Base-by-base conservation (phyloP, 495 filamentous ascomycete species). In the Xylaria castorea region DNA sequence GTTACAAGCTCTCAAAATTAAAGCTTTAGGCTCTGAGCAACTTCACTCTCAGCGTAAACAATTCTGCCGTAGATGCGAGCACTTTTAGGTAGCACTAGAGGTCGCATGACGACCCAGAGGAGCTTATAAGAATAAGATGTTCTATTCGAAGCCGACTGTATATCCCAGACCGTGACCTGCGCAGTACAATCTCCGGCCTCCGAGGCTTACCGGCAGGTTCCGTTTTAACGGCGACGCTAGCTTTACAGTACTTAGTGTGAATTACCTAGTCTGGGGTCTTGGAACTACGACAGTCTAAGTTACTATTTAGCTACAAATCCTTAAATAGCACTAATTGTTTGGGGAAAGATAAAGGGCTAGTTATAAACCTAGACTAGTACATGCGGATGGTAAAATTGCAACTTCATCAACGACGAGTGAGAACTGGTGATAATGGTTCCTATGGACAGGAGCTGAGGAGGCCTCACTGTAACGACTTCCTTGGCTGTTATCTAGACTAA, bases 401-500 rank as follows among this genome's bases (percentile, higher is more conserved):
- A 32, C 14, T 22, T 53, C 5, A 53, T 14, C 27, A 53, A 20
- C 50, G 16, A 53, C 3, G 16, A 16, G 44, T 46, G 16, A 46
- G 44, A 20, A 6, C 44, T 2, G 18, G 3, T 12, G 22, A 53
- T 27, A 18, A 5, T 44, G 18, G 44, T 18, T 44, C 42, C 12
- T 18, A n/a, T 48, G 48, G 3, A 4, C 4, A 22, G 20, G n/a
- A 5, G 2, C 27, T 16, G 32, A 25, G 65, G 65, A 51, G 65
- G 65, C 65, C 65, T 67, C 65, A 67, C 27, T 55, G 44, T 36
- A 34, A 18, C 34, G 38, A 44, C 7, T 42, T 61, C 58, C 18
- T 9, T 60, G 32, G 55, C 3, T 60, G 55, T 9, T 34, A 11
- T 61, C 32, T 61, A 38, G 34, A 7, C 34, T 61, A 57, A n/a